Evolutionary conservation across 345 rosid species (phyloP).

Genomic region (Turnera subulata): DNA sequence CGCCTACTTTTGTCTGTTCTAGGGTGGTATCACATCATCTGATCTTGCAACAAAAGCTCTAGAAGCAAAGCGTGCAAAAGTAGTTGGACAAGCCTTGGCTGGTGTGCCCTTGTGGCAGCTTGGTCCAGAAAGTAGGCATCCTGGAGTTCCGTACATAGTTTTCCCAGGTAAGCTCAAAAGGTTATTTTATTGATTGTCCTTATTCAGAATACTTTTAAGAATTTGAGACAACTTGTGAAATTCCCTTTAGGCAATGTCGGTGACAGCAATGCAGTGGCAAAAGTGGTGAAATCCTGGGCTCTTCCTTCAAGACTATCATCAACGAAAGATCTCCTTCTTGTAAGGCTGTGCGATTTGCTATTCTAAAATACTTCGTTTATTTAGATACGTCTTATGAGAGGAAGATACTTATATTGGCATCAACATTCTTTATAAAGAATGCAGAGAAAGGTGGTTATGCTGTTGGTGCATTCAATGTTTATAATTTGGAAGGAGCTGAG

Average conservation of each 20-base stretch:
- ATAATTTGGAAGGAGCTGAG: slow-evolving; percentile 88
- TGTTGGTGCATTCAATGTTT: slow-evolving; percentile 94
- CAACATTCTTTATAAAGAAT: slow-evolving; percentile 37
- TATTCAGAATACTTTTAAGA: too few relatives aligned
- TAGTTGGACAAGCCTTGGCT: slow-evolving; percentile 90
- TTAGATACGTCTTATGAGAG: slow-evolving; percentile 4
- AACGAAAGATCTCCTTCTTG: slow-evolving; percentile 68
- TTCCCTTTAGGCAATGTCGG: slow-evolving; percentile 82
- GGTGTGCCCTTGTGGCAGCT: slow-evolving; percentile 97
- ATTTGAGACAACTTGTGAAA: background rate
- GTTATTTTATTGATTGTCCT: background rate
- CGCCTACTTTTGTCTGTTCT: slow-evolving; percentile 7
- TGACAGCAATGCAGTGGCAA: slow-evolving; percentile 66
- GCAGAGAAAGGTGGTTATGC: slow-evolving; percentile 92
- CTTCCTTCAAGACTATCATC: slow-evolving; percentile 53
- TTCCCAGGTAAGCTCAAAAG: slow-evolving; percentile 66
- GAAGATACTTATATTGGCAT: slow-evolving; percentile 18
- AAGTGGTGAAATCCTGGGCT: slow-evolving; percentile 90
- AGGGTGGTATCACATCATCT: slow-evolving; percentile 98
- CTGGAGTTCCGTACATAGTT: slow-evolving; percentile 93
- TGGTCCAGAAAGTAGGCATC: slow-evolving; percentile 96
- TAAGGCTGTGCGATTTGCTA: slow-evolving; percentile 24
- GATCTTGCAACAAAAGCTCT: slow-evolving; percentile 97
- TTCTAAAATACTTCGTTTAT: slow-evolving; percentile 4
- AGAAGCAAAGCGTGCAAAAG: slow-evolving; percentile 78